phyloP scores from a whole-genome alignment of 768 basidiomycete genomes.

The Boletus reticuloceps region DNA sequence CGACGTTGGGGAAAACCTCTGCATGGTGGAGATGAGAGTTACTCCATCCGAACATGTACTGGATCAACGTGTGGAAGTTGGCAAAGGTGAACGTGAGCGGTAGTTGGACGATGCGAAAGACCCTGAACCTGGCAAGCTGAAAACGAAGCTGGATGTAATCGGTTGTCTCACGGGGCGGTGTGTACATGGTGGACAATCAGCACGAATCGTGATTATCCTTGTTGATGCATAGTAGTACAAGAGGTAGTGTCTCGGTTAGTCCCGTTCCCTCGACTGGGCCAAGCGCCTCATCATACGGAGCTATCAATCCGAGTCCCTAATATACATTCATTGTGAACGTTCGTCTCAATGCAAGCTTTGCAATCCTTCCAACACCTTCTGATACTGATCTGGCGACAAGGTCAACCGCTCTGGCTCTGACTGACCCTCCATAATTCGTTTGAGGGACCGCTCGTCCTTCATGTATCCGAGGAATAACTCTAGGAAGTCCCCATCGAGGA shows the following conservation, averaged over 20 bases:
- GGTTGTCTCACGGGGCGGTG: constrained; percentile 8
- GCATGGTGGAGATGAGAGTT: constrained; percentile 23
- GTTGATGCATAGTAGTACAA: too few species aligned
- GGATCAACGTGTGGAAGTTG: constrained; percentile 29
- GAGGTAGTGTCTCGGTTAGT: too few species aligned
- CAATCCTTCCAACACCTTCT: constrained; percentile 19
- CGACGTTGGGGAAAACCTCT: constrained; percentile 20
- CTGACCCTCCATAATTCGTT: constrained; percentile 54
- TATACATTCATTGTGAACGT: not conserved
- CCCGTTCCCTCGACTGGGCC: too few species aligned
- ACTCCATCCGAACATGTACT: constrained; percentile 33
- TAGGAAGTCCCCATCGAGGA: constrained; percentile 87
- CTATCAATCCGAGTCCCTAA: not conserved
- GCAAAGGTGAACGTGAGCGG: constrained; percentile 30
- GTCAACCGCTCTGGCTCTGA: constrained; percentile 58
- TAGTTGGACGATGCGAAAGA: constrained; percentile 24
- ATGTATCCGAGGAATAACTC: constrained; percentile 57
- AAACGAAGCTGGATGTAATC: constrained; percentile 30
- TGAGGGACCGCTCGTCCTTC: constrained; percentile 39
- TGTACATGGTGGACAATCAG: constrained; percentile 9
- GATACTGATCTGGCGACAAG: constrained; percentile 36
- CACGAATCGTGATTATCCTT: not conserved
- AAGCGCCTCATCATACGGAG: too few species aligned
- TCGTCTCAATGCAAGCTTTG: not conserved
- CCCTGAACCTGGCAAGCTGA: constrained; percentile 27